phyloP scores from a whole-genome alignment of 2,329 filamentous ascomycete genomes.

The Verticillium longisporum region DNA sequence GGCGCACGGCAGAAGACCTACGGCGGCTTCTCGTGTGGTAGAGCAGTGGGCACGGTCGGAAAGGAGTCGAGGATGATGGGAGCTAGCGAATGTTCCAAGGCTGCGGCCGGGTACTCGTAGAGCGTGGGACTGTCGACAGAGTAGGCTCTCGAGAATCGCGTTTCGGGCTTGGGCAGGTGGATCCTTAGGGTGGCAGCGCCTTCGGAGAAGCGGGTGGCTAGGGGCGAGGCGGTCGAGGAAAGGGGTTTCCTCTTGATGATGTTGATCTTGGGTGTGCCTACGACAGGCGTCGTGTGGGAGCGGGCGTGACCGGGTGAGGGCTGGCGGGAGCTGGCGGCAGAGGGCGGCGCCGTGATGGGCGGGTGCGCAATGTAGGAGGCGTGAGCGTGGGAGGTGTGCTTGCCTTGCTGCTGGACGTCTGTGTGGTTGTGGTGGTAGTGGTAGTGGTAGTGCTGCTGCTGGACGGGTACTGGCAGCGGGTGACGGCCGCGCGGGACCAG shows the following conservation, averaged over 20 bases:
- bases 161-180: conserved; percentile 40
- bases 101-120: conserved; percentile 45
- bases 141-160: conserved; percentile 46
- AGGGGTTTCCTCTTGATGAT: conserved; percentile 55
- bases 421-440: not conserved
- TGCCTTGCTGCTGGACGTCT: not conserved
- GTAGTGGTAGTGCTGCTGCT: not conserved
- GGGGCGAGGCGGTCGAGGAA: conserved; percentile 45
- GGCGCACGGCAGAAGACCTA: not conserved
- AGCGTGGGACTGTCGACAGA: conserved; percentile 55
- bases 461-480: not conserved
- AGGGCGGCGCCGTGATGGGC: conserved; percentile 8
- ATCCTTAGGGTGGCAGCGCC: conserved; percentile 24
- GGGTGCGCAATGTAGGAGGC: conserved; percentile 3
- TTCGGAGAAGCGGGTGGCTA: conserved; percentile 33
- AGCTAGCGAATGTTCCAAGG: not conserved
- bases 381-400: not conserved
- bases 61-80: not conserved
- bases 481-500: not conserved
- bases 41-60: not conserved
- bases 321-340: not conserved
- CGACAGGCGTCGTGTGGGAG: conserved; percentile 10
- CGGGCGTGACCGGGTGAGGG: conserved; percentile 12
- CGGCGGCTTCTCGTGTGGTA: not conserved
- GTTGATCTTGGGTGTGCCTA: conserved; percentile 5